Conservation (phyloP, 1,284 basidiomycete genomes). For the Kalmanozyma brasiliensis region DNA sequence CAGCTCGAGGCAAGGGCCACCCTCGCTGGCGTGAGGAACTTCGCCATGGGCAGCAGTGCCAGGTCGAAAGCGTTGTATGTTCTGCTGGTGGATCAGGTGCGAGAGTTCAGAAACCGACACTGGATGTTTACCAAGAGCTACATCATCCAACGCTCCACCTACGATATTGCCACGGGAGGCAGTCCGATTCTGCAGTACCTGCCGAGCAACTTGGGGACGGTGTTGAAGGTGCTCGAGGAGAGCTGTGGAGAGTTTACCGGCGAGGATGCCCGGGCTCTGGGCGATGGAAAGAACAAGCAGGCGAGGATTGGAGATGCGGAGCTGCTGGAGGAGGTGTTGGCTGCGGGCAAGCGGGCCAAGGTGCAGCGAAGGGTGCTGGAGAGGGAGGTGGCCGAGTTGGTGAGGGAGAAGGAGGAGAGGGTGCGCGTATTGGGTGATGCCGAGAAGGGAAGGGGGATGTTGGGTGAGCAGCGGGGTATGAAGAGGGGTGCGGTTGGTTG, state of each 20-base stretch:
- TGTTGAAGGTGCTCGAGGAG: slow-evolving; percentile 56
- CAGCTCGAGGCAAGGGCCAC: slow-evolving; percentile 57
- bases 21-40: slow-evolving; percentile 35
- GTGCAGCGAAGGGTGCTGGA: slow-evolving; percentile 50
- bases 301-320: slow-evolving; percentile 26
- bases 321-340: slow-evolving; percentile 41
- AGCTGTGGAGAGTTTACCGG: slow-evolving; percentile 34
- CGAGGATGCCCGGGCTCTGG: slow-evolving; percentile 24
- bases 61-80: slow-evolving; percentile 59
- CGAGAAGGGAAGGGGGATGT: slow-evolving; percentile 50
- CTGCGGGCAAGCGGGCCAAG: slow-evolving; percentile 47
- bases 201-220: slow-evolving; percentile 59
- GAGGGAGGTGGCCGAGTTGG: slow-evolving; percentile 50
- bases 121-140: slow-evolving; percentile 63
- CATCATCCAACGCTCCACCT: slow-evolving; percentile 61
- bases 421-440: slow-evolving; percentile 28
- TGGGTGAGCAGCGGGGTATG: slow-evolving; percentile 36
- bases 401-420: slow-evolving; percentile 50
- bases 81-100: slow-evolving; percentile 60
- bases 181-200: slow-evolving; percentile 62
- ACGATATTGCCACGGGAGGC: slow-evolving; percentile 63
- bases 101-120: slow-evolving; percentile 64
- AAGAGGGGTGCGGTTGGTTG: slow-evolving; percentile 55
- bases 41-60: slow-evolving; percentile 41
- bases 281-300: slow-evolving; percentile 5